These are phyloP conservation scores for Zostera marina DNA, from an alignment of 116 monocot species.

Conservation along the genomic window DNA sequence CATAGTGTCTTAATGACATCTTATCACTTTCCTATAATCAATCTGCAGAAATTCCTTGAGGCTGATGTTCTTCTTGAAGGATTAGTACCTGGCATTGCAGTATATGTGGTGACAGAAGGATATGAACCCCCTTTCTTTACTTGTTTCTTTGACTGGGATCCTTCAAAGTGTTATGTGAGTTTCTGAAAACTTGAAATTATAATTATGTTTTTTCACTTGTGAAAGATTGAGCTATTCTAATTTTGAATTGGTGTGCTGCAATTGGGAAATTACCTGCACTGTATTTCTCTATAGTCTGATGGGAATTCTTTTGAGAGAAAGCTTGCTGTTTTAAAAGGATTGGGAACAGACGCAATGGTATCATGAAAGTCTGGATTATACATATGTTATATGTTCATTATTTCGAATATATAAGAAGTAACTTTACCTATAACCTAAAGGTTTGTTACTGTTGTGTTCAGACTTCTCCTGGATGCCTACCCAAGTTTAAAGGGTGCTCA, in stretches of 20 bases:
- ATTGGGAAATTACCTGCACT: neutral
- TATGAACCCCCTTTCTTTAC: constrained; percentile 55
- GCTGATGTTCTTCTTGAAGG: constrained; percentile 45
- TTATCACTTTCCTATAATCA: neutral
- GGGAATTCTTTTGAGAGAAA: constrained; percentile 84
- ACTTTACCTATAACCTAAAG: no score
- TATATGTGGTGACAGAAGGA: constrained; percentile 51
- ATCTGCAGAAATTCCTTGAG: constrained; percentile 47
- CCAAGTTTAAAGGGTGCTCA: no score
- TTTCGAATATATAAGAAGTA: no score
- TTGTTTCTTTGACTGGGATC: constrained; percentile 70
- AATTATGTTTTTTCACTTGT: neutral
- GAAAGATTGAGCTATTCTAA: neutral
- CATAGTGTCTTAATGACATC: neutral
- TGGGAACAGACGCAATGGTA: neutral
- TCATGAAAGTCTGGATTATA: neutral
- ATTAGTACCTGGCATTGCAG: constrained; percentile 31
- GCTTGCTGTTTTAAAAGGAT: constrained; percentile 43
- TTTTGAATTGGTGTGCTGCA: neutral
- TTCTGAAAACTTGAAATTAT: neutral
- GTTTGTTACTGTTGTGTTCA: no score
- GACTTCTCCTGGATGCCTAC: no score
- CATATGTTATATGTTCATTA: no score
- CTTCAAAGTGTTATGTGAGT: constrained; percentile 42
- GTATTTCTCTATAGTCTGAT: constrained; percentile 42